Evolutionary conservation across 1,284 basidiomycete species (phyloP).

Genomic region (Albatrellus sp.): DNA sequence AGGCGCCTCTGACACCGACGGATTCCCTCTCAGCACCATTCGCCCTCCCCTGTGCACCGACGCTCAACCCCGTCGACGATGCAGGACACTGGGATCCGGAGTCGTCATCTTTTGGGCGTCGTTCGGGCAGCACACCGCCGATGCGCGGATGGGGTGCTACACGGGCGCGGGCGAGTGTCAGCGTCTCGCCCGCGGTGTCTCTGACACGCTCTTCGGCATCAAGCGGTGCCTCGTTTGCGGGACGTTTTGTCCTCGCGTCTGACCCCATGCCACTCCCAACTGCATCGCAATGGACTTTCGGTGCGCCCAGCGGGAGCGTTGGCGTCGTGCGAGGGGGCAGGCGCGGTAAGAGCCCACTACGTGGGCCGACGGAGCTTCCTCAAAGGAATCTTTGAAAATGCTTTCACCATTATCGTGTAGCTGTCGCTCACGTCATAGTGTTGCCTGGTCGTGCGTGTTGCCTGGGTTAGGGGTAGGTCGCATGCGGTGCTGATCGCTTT

Average conservation of each 20-base stretch:
- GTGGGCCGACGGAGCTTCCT: too few relatives aligned
- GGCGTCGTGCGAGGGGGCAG: background rate
- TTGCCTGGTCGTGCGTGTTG: too few relatives aligned
- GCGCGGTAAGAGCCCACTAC: too few relatives aligned
- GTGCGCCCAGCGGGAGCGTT: slow-evolving; percentile 5
- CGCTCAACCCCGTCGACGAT: background rate
- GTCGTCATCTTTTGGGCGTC: background rate
- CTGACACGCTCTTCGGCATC: slow-evolving; percentile 6
- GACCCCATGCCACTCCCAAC: background rate
- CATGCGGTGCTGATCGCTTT: too few relatives aligned
- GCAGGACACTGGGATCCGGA: background rate
- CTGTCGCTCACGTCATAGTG: too few relatives aligned
- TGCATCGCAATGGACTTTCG: background rate
- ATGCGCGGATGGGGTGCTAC: slow-evolving; percentile 7
- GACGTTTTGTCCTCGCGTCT: slow-evolving; percentile 6
- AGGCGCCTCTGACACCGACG: slow-evolving; percentile 24
- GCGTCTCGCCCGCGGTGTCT: slow-evolving; percentile 8
- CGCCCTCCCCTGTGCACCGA: background rate
- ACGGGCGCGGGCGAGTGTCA: slow-evolving; percentile 4
- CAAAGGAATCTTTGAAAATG: too few relatives aligned
- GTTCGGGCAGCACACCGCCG: slow-evolving; percentile 11
- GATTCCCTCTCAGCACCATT: background rate
- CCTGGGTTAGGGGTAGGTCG: too few relatives aligned
- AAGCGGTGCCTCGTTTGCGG: background rate
- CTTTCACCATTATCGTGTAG: too few relatives aligned